Evolutionary conservation across 768 basidiomycete species (phyloP).

Genomic region (Stropharia rugosoannulata): DNA sequence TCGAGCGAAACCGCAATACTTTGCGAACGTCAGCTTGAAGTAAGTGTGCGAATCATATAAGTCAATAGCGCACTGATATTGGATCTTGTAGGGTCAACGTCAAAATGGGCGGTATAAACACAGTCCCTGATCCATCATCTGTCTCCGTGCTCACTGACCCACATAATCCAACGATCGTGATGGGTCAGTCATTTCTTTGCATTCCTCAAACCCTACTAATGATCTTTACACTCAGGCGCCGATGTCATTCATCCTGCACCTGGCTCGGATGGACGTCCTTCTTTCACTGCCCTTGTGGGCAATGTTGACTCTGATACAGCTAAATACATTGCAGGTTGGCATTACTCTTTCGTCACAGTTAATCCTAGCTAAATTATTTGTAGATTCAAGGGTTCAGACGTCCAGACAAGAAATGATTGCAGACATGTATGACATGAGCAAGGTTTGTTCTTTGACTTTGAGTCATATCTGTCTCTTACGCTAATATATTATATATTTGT

Average conservation of each 20-base stretch:
- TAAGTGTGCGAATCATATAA: constrained; percentile 27
- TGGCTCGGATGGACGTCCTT: constrained; percentile 75
- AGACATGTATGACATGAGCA: constrained; percentile 64
- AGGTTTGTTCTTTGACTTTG: constrained; percentile 32
- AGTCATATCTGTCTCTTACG: neutral
- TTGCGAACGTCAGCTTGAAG: constrained; percentile 81
- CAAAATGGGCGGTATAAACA: constrained; percentile 83
- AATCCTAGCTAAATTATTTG: constrained; percentile 14
- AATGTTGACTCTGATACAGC: constrained; percentile 76
- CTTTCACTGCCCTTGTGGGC: constrained; percentile 78
- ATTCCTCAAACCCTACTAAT: neutral
- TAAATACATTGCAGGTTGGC: constrained; percentile 57
- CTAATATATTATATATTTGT: neutral
- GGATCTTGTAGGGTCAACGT: constrained; percentile 63
- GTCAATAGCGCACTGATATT: constrained; percentile 1
- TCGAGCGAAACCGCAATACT: constrained; percentile 74
- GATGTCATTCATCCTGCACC: constrained; percentile 86
- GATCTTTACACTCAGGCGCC: constrained; percentile 46
- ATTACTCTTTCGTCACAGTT: constrained; percentile 6
- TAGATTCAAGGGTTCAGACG: constrained; percentile 60
- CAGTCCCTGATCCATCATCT: constrained; percentile 67
- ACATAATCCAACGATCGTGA: constrained; percentile 73
- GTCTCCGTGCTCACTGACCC: constrained; percentile 68
- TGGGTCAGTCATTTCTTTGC: constrained; percentile 46
- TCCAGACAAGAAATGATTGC: constrained; percentile 78